phyloP scores from a whole-genome alignment of 164 flowering plant genomes.

The Warburgia ugandensis region DNA sequence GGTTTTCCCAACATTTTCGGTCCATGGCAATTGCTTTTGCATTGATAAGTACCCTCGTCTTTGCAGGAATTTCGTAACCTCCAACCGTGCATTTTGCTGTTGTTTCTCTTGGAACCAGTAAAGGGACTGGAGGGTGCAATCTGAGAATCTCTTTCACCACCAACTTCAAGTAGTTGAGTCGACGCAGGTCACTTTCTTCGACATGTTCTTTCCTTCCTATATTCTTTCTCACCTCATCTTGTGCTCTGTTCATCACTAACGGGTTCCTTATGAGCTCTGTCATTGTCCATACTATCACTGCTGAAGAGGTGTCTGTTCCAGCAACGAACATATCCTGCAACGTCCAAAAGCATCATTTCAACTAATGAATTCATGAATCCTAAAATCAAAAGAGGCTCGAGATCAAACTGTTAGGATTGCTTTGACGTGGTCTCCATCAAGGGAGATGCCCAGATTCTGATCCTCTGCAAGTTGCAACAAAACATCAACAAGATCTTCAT shows the following conservation, averaged over 20 bases:
- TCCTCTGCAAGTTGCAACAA: background rate
- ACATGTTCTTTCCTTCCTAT: conserved; percentile 12
- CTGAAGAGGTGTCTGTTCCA: conserved; percentile 25
- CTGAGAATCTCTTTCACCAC: conserved; percentile 12
- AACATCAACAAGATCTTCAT: background rate
- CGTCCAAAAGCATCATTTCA: too few relatives aligned
- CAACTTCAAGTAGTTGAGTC: conserved; percentile 20
- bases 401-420: background rate
- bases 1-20: conserved; percentile 2
- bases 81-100: background rate
- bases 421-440: background rate
- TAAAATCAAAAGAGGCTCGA: background rate
- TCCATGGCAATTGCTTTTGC: conserved; percentile 6
- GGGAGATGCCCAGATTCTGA: background rate
- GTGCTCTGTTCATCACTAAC: conserved; percentile 17
- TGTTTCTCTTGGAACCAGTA: conserved; percentile 5
- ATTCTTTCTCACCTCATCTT: conserved; percentile 16
- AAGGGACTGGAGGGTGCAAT: conserved; percentile 7
- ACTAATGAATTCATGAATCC: too few relatives aligned
- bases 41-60: conserved; percentile 2
- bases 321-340: conserved; percentile 32
- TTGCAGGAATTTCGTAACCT: conserved; percentile 1
- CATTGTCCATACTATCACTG: conserved; percentile 30
- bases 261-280: conserved; percentile 28
- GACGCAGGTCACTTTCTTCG: conserved; percentile 19